These are phyloP conservation scores for Gnaphalium uliginosum DNA, from an alignment of 129 eudicot species.

Conservation along the genomic window DNA sequence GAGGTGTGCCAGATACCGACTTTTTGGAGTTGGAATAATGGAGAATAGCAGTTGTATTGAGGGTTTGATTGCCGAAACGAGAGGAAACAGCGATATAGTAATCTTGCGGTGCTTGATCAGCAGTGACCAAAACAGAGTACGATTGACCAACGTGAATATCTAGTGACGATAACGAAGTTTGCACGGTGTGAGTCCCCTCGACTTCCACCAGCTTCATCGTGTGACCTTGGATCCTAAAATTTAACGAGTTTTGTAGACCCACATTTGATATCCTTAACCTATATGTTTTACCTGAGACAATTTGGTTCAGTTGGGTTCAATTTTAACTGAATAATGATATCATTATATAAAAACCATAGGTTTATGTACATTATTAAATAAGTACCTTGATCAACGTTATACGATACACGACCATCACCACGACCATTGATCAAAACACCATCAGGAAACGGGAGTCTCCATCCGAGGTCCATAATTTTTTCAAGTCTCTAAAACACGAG, in stretches of 20 bases:
- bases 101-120: conserved; percentile 64
- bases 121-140: conserved; percentile 77
- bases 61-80: conserved; percentile 46
- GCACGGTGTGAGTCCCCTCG: conserved; percentile 88
- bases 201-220: conserved; percentile 74
- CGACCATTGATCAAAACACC: conserved; percentile 76
- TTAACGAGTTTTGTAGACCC: conserved; percentile 68
- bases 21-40: conserved; percentile 53
- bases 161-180: conserved; percentile 50
- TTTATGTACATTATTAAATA: background rate
- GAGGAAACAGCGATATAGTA: conserved; percentile 75
- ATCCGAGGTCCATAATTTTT: conserved; percentile 55
- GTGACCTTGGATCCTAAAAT: conserved; percentile 73
- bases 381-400: conserved; percentile 66
- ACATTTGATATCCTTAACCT: conserved; percentile 89
- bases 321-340: background rate
- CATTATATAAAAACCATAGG: background rate
- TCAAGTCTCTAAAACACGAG: conserved; percentile 43
- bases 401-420: conserved; percentile 51
- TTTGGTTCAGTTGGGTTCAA: background rate
- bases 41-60: conserved; percentile 64
- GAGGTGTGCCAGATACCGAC: conserved; percentile 59
- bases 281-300: conserved; percentile 64
- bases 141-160: conserved; percentile 93
- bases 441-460: conserved; percentile 54